These are phyloP conservation scores for Penicillium janthinellum DNA, from an alignment of 2,329 filamentous ascomycete species.

Conservation along the genomic window DNA sequence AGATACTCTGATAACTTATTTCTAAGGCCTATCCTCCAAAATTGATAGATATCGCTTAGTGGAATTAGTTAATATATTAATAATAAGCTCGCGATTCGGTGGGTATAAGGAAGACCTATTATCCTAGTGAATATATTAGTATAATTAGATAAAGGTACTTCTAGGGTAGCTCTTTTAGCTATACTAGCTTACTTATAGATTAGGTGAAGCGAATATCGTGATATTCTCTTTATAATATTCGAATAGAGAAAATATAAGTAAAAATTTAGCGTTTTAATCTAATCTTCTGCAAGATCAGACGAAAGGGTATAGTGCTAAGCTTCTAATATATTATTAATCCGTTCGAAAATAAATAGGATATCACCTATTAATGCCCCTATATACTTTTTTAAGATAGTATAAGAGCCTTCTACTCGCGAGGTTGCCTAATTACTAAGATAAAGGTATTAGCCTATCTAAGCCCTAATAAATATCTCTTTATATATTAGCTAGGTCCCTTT, in stretches of 20 bases:
- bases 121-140: neutral
- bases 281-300: neutral
- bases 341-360: neutral
- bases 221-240: neutral
- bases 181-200: neutral
- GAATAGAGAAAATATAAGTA: neutral
- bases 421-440: neutral
- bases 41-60: neutral
- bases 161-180: neutral
- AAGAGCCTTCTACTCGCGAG: neutral
- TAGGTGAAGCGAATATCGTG: neutral
- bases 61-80: neutral
- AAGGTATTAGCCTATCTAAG: neutral
- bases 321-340: neutral
- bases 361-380: neutral
- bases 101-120: neutral
- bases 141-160: neutral
- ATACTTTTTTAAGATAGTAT: neutral
- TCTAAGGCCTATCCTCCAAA: neutral
- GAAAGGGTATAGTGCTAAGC: neutral
- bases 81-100: neutral
- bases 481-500: neutral
- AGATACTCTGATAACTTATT: neutral
- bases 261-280: neutral
- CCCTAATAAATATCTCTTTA: neutral